Conservation (phyloP, 495 filamentous ascomycete genomes). For the Cetradonia linearis region DNA sequence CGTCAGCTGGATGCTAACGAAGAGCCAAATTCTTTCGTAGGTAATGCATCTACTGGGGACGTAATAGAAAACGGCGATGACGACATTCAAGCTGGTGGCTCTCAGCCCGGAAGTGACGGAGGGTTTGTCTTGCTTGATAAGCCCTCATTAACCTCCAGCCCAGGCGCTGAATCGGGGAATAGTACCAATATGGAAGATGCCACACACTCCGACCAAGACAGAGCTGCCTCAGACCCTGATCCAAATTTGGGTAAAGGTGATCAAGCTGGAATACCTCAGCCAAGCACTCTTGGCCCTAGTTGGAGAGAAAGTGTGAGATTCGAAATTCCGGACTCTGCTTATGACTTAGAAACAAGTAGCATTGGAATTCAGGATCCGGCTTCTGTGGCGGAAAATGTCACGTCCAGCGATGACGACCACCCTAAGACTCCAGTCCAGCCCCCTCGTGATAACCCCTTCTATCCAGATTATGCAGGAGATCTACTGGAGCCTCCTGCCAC, state of each 20-base stretch:
- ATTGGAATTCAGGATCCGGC: not conserved
- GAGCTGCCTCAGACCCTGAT: too few relatives aligned
- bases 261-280: not conserved
- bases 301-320: not conserved
- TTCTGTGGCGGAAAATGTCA: not conserved
- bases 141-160: conserved; percentile 1
- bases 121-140: conserved; percentile 12
- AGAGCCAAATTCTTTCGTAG: not conserved
- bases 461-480: conserved; percentile 13
- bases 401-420: not conserved
- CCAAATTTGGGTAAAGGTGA: not conserved
- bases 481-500: not conserved
- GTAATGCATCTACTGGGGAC: not conserved
- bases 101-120: conserved; percentile 8
- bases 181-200: not conserved
- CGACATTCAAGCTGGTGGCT: not conserved
- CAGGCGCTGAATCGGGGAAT: conserved; percentile 1
- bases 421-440: not conserved
- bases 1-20: not conserved
- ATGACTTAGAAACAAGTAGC: not conserved
- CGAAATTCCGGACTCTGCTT: not conserved
- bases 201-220: not conserved
- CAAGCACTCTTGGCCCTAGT: not conserved
- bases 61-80: not conserved
- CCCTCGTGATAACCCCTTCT: conserved; percentile 13